These are phyloP conservation scores for Carex littledalei DNA, from an alignment of 176 grass and related monocot species.

Conservation along the genomic window DNA sequence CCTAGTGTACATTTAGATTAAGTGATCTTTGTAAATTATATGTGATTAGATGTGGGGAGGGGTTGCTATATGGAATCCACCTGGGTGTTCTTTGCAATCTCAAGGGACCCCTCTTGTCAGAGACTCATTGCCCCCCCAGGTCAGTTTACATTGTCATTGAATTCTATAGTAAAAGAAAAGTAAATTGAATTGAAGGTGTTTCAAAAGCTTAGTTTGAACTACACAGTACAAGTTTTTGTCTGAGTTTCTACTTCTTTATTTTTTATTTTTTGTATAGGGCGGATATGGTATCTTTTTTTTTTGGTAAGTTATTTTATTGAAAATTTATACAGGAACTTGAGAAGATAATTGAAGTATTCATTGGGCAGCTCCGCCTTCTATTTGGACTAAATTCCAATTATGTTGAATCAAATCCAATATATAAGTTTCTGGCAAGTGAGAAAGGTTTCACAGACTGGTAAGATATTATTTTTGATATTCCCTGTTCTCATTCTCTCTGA, in stretches of 20 bases:
- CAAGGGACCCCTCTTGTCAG: constrained; percentile 15
- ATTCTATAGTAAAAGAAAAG: not conserved
- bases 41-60: constrained; percentile 91
- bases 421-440: constrained; percentile 72
- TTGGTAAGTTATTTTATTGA: constrained; percentile 26
- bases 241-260: not conserved
- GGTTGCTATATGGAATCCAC: constrained; percentile 90
- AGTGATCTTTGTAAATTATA: constrained; percentile 15
- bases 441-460: constrained; percentile 92
- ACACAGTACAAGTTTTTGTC: not conserved
- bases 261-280: not conserved
- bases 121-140: constrained; percentile 62
- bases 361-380: constrained; percentile 78
- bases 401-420: constrained; percentile 27
- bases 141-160: constrained; percentile 25
- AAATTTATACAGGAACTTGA: constrained; percentile 77
- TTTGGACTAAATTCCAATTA: constrained; percentile 83
- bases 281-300: constrained; percentile 17
- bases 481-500: not conserved
- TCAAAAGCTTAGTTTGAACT: not conserved
- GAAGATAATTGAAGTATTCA: constrained; percentile 74
- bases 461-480: constrained; percentile 18
- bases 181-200: not conserved
- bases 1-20: constrained; percentile 24
- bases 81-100: constrained; percentile 43